These are phyloP conservation scores for Populus nigra DNA, from an alignment of 345 rosid species.

Conservation along the genomic window DNA sequence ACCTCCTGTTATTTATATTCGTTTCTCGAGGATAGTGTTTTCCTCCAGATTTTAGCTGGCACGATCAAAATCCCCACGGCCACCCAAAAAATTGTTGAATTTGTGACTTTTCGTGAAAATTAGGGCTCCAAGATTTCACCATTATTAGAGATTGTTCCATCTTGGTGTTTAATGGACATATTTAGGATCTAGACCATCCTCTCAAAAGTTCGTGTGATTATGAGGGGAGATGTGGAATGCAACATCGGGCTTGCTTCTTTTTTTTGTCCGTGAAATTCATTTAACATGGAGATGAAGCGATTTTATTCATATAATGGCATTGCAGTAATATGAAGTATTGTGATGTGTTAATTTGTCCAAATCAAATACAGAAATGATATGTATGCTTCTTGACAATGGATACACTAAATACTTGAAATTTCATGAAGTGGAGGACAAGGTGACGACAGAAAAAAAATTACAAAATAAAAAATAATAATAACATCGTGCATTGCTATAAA, in stretches of 20 bases:
- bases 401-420: neutral
- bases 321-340: neutral
- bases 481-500: too few species aligned
- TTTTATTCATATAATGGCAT: neutral
- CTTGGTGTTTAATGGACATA: too few species aligned
- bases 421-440: neutral
- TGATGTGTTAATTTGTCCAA: neutral
- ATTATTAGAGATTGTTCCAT: neutral
- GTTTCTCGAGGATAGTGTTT: neutral
- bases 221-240: neutral
- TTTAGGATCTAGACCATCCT: neutral
- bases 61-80: too few species aligned
- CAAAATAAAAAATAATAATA: too few species aligned
- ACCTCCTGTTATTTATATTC: neutral
- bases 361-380: neutral
- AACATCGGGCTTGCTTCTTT: neutral
- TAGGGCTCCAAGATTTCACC: neutral
- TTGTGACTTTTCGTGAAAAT: neutral
- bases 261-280: neutral
- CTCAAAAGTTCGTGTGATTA: neutral
- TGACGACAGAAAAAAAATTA: neutral
- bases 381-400: neutral
- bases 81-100: neutral
- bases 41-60: neutral
- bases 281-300: neutral